Evolutionary conservation across 805 yeast genomes (phyloP), one percentile per base, ranked within the genome.

Genomic region (Saturnispora hagleri): DNA sequence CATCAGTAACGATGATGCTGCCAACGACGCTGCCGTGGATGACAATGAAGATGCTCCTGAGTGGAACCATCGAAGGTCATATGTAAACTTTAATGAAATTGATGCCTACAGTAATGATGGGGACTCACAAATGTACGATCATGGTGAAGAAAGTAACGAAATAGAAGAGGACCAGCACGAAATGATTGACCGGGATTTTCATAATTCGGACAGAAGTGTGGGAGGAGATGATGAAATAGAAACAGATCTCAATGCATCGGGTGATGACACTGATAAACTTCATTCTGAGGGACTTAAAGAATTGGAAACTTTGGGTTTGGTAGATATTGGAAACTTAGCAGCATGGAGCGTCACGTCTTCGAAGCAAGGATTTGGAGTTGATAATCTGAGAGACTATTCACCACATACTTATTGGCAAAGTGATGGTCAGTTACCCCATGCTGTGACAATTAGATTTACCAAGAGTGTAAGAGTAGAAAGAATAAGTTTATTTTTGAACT

Each of bases 401-500:
- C 86, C 91, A 0, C 73, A 75, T 28, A 69, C 81, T 1, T 91
- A 74, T 64, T 93, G 99, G 99, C 99, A 93, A 66, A 84, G 95
- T 44, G 99, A 93, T 63, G 99, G 97, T 0, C 74, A 77, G 12
- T 88, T 84, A 59, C 99, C 98, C 0, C 99, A 93, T 68, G 73
- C 70, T 27, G 71, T 93, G 5, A 86, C 86, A 46, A 77, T 89
- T 2, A 89, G 81, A 60, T 93, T 93, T 65, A 74, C 89, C 31
- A 89, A 86, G 60, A 74, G 80, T 47, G 95, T 89, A 4, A 73
- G 80, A 20, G 68, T 93, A 3, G 80, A 82, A 48, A 66, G 86
- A 49, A 67, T 93, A 1, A 80, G 89, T 0, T 61, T 93, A 5
- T 93, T 80, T 66, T 76, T 86, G 20, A 87, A 90, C 59, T 80